Conservation (phyloP, 1,284 basidiomycete species). For the Neolentinus lepideus region DNA sequence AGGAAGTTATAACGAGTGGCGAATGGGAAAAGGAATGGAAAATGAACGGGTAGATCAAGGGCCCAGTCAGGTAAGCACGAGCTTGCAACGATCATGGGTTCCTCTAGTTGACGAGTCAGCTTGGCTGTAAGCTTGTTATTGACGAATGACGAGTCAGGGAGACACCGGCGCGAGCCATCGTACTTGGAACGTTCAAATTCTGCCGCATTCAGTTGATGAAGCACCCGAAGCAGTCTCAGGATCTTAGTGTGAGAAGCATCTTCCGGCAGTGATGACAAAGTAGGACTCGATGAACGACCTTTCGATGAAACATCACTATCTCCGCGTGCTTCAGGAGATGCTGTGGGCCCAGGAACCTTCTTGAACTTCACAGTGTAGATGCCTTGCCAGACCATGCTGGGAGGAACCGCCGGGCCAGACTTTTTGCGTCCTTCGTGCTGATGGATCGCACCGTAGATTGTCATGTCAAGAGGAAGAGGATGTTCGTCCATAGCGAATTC, state of each 20-base stretch:
- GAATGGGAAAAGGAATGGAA: slow-evolving; percentile 98
- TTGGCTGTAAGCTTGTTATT: slow-evolving; percentile 99
- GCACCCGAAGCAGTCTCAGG: slow-evolving; percentile 80
- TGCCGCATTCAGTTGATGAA: slow-evolving; percentile 72
- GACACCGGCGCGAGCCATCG: slow-evolving; percentile 42
- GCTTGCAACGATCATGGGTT: slow-evolving; percentile 98
- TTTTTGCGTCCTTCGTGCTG: slow-evolving; percentile 77
- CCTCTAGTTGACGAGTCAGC: slow-evolving; percentile 94
- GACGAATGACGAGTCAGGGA: slow-evolving; percentile 81
- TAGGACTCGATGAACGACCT: slow-evolving; percentile 55
- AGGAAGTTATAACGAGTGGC: slow-evolving; percentile 95
- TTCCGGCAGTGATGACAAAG: slow-evolving; percentile 72
- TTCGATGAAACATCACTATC: slow-evolving; percentile 25
- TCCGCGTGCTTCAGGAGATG: slow-evolving; percentile 41
- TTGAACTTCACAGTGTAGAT: slow-evolving; percentile 90
- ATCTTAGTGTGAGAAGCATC: slow-evolving; percentile 88
- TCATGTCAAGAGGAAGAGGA: slow-evolving; percentile 77
- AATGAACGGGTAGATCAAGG: slow-evolving; percentile 86
- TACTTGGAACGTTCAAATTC: slow-evolving; percentile 52
- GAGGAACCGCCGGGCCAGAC: slow-evolving; percentile 43
- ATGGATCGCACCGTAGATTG: slow-evolving; percentile 94
- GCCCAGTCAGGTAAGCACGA: slow-evolving; percentile 97
- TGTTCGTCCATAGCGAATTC: slow-evolving; percentile 92
- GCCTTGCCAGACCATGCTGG: slow-evolving; percentile 81
- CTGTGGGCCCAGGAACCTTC: slow-evolving; percentile 82